Percentiles rank a stretch among this genome's conserved stretches.
phyloP scores from a whole-genome alignment of 2,329 filamentous ascomycete species.

The Ascochyta viciae-villosae region DNA sequence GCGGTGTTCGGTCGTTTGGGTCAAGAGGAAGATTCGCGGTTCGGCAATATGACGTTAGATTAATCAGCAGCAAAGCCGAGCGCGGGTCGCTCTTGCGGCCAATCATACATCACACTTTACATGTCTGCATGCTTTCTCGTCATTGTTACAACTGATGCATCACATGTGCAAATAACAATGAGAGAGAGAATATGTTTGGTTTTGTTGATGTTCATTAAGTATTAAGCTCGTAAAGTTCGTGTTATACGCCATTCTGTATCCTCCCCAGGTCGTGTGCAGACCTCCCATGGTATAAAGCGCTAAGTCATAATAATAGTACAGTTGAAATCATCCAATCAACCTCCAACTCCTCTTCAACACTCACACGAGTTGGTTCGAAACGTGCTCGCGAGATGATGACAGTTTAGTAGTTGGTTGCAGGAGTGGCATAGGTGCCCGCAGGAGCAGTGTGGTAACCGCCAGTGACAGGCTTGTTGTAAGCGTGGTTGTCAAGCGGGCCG shows the following conservation, averaged over 20 bases:
- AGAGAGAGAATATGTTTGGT: not conserved
- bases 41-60: conserved; percentile 36
- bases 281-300: conserved; percentile 16
- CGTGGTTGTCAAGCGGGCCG: conserved; percentile 16
- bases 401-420: conserved; percentile 39
- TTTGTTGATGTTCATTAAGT: conserved; percentile 1
- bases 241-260: conserved; percentile 10
- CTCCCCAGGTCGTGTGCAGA: not conserved
- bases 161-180: not conserved
- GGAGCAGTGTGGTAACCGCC: conserved; percentile 57
- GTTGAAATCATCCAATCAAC: conserved; percentile 2
- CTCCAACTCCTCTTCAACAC: not conserved
- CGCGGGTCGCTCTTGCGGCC: not conserved
- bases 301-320: conserved; percentile 16
- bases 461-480: conserved; percentile 48
- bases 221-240: conserved; percentile 19
- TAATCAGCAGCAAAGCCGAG: conserved; percentile 25
- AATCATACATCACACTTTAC: not conserved
- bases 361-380: not conserved
- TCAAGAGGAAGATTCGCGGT: conserved; percentile 7
- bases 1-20: conserved; percentile 15
- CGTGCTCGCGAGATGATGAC: not conserved
- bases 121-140: not conserved
- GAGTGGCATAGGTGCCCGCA: conserved; percentile 46
- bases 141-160: not conserved